Evolutionary conservation across 805 yeast species (phyloP).

Genomic region (Zygosaccharomyces lentus): DNA sequence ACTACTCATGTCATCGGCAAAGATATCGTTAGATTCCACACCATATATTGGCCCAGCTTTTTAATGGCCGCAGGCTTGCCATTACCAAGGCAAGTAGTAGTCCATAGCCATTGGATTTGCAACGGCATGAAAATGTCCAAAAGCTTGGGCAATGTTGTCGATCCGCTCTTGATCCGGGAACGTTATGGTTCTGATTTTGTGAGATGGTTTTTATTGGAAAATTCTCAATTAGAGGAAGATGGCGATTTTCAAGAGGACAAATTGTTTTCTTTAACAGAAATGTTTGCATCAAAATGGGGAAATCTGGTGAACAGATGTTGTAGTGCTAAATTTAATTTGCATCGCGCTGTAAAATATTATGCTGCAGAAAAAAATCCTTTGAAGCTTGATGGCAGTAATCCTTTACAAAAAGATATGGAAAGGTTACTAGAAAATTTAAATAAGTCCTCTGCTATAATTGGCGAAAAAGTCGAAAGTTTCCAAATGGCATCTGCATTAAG

Average conservation of each 20-base stretch:
- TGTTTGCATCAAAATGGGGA: slow-evolving; percentile 76
- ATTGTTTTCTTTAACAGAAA: slow-evolving; percentile 50
- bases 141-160: slow-evolving; percentile 88
- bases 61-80: slow-evolving; percentile 74
- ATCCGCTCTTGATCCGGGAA: slow-evolving; percentile 64
- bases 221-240: slow-evolving; percentile 71
- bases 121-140: slow-evolving; percentile 93
- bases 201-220: slow-evolving; percentile 70
- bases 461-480: slow-evolving; percentile 41
- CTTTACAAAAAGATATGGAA: slow-evolving; percentile 20
- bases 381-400: slow-evolving; percentile 2
- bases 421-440: slow-evolving; percentile 36
- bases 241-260: slow-evolving; percentile 68
- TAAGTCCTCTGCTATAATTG: slow-evolving; percentile 38
- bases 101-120: slow-evolving; percentile 92
- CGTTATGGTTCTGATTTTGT: slow-evolving; percentile 69
- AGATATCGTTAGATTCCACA: slow-evolving; percentile 84
- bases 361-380: slow-evolving; percentile 19
- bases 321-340: slow-evolving; percentile 60
- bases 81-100: slow-evolving; percentile 69
- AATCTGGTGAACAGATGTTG: slow-evolving; percentile 73
- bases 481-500: slow-evolving; percentile 54
- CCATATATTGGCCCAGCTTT: slow-evolving; percentile 91
- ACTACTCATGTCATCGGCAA: slow-evolving; percentile 86
- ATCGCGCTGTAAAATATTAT: slow-evolving; percentile 38